These are phyloP conservation scores for Entomortierella beljakovae DNA, from an alignment of 192 early-diverging fungal genomes.

Conservation along the genomic window DNA sequence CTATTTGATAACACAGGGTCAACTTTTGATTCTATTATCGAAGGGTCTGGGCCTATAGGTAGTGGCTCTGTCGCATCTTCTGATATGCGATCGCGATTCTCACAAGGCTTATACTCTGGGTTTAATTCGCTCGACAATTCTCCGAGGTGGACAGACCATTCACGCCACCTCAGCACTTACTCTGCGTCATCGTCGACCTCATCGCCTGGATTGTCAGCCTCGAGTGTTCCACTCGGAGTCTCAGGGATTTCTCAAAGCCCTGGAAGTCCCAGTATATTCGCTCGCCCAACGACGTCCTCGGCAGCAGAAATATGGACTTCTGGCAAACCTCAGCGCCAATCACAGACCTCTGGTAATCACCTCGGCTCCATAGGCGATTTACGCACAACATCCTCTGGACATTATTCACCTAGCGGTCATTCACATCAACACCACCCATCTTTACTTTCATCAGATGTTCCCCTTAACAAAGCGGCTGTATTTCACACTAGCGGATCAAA, in stretches of 20 bases:
- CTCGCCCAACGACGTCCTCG: slow-evolving; percentile 20
- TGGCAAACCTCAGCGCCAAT: slow-evolving; percentile 16
- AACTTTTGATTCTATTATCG: slow-evolving; percentile 3
- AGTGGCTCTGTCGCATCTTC: slow-evolving; percentile 2
- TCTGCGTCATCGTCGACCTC: slow-evolving; percentile 6
- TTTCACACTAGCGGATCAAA: slow-evolving; percentile 19
- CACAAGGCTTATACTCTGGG: background rate
- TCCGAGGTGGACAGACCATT: slow-evolving; percentile 39
- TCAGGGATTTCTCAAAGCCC: slow-evolving; percentile 8
- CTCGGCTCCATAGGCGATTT: slow-evolving; percentile 37
- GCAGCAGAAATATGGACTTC: slow-evolving; percentile 36
- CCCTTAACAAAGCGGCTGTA: slow-evolving; percentile 23
- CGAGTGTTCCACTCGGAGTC: slow-evolving; percentile 7
- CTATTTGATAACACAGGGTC: slow-evolving; percentile 23
- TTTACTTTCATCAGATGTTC: slow-evolving; percentile 8
- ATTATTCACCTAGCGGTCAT: slow-evolving; percentile 26
- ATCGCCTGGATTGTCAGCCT: background rate
- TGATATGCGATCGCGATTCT: slow-evolving; percentile 32
- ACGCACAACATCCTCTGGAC: slow-evolving; percentile 17
- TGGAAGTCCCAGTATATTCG: slow-evolving; percentile 1
- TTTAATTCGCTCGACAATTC: slow-evolving; percentile 24
- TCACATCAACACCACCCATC: slow-evolving; percentile 18
- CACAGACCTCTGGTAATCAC: slow-evolving; percentile 7
- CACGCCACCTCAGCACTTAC: slow-evolving; percentile 20
- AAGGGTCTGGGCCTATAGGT: background rate